Conservation (phyloP, 2,329 filamentous ascomycete genomes). For the Daldinia eschscholtzii region DNA sequence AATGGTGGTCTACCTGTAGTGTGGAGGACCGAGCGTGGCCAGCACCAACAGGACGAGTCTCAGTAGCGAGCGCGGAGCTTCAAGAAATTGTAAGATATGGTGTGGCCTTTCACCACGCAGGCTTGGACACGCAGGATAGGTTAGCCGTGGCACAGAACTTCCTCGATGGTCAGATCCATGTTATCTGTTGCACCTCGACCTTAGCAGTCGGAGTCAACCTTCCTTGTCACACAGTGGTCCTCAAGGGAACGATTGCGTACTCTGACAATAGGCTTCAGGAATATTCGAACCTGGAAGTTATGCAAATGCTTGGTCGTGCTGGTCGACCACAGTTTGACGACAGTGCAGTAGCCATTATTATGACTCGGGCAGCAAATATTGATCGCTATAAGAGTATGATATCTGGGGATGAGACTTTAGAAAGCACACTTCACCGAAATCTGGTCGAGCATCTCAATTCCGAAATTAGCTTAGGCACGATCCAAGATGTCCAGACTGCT, state of each 20-base stretch:
- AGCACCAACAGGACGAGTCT: conserved; percentile 63
- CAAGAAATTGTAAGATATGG: conserved; percentile 65
- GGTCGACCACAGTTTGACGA: conserved; percentile 86
- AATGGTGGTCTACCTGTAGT: conserved; percentile 70
- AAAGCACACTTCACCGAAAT: conserved; percentile 83
- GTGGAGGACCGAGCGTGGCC: conserved; percentile 72
- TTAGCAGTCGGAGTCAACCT: conserved; percentile 86
- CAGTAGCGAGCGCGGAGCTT: conserved; percentile 70
- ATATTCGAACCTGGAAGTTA: conserved; percentile 85
- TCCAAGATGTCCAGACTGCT: conserved; percentile 73
- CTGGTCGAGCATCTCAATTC: conserved; percentile 88
- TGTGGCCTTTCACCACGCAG: conserved; percentile 87
- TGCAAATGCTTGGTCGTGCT: conserved; percentile 91
- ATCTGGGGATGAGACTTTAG: conserved; percentile 77
- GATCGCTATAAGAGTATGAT: conserved; percentile 79
- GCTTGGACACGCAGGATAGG: conserved; percentile 74
- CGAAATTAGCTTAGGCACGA: conserved; percentile 81
- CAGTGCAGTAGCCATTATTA: conserved; percentile 80
- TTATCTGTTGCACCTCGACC: conserved; percentile 90
- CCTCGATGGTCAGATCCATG: conserved; percentile 76
- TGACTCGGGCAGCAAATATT: conserved; percentile 76
- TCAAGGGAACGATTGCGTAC: conserved; percentile 82
- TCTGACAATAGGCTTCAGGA: conserved; percentile 72
- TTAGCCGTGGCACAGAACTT: conserved; percentile 75
- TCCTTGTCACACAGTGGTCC: conserved; percentile 84